Percentiles rank a stretch among this genome's conserved stretches.
phyloP scores from a whole-genome alignment of 192 early-diverging fungal species.

The Coemansia sp. region DNA sequence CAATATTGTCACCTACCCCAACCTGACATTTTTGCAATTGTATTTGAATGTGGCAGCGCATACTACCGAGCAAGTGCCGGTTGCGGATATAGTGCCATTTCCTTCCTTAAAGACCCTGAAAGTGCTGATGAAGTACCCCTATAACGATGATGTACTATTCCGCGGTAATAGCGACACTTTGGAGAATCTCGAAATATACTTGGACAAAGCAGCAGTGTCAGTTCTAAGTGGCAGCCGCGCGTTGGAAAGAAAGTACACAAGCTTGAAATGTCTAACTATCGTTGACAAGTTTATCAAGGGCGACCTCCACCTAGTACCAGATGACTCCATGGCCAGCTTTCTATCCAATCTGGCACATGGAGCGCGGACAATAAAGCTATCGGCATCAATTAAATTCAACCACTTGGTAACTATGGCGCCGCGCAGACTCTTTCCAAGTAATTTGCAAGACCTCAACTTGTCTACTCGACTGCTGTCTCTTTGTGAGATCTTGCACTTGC shows the following conservation, averaged over 20 bases:
- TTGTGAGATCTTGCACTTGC: background rate
- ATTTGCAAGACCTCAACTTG: background rate
- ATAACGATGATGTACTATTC: conserved; percentile 6
- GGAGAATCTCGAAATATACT: background rate
- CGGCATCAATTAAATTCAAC: background rate
- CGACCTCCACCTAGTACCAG: background rate
- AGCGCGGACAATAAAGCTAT: background rate
- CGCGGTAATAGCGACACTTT: conserved; percentile 9
- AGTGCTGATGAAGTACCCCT: background rate
- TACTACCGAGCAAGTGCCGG: background rate
- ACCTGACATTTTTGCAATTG: background rate
- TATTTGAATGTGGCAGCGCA: background rate
- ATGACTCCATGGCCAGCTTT: background rate
- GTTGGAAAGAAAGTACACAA: background rate
- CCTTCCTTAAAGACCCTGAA: background rate
- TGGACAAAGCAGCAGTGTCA: background rate
- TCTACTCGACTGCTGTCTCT: background rate
- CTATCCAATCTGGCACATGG: no score
- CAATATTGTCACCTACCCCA: background rate
- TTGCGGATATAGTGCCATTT: conserved; percentile 1
- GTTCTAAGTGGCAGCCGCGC: background rate
- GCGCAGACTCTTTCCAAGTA: background rate
- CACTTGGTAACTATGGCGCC: background rate
- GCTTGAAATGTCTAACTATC: background rate
- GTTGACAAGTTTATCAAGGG: background rate